Evolutionary conservation across 2,329 filamentous ascomycete species (phyloP).

Genomic region (Ophiocordyceps sinensis): DNA sequence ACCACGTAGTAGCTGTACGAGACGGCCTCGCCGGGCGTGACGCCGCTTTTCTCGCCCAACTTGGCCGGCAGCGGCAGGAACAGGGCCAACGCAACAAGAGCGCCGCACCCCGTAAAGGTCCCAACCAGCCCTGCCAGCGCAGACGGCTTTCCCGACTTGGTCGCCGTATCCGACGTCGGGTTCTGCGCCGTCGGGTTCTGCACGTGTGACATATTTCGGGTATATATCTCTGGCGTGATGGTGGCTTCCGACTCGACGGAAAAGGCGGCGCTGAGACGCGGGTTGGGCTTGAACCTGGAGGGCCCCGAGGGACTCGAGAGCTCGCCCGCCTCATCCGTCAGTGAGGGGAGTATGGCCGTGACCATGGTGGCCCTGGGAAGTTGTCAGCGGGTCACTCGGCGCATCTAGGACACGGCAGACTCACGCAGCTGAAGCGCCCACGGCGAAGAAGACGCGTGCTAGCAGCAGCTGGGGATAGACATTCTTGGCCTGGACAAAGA

Average conservation of each 20-base stretch:
- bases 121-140: constrained; percentile 78
- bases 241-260: constrained; percentile 63
- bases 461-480: constrained; percentile 82
- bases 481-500: constrained; percentile 75
- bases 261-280: constrained; percentile 44
- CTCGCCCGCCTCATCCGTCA: constrained; percentile 36
- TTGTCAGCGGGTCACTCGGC: constrained; percentile 5
- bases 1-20: constrained; percentile 82
- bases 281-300: constrained; percentile 19
- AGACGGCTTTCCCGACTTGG: constrained; percentile 30
- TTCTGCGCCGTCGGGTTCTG: constrained; percentile 6
- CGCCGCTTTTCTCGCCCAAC: constrained; percentile 57
- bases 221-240: constrained; percentile 53
- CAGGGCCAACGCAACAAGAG: constrained; percentile 63
- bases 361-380: constrained; percentile 70
- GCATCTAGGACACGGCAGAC: constrained; percentile 7
- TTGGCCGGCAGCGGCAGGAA: constrained; percentile 80
- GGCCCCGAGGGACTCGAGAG: constrained; percentile 2
- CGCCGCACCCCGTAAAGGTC: constrained; percentile 82
- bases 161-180: constrained; percentile 8
- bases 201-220: constrained; percentile 19
- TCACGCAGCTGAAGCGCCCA: constrained; percentile 80
- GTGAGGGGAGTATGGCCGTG: constrained; percentile 73
- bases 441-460: constrained; percentile 72
- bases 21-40: constrained; percentile 60